Conservation (phyloP, 768 basidiomycete genomes). For the Hemileccinum impolitum region DNA sequence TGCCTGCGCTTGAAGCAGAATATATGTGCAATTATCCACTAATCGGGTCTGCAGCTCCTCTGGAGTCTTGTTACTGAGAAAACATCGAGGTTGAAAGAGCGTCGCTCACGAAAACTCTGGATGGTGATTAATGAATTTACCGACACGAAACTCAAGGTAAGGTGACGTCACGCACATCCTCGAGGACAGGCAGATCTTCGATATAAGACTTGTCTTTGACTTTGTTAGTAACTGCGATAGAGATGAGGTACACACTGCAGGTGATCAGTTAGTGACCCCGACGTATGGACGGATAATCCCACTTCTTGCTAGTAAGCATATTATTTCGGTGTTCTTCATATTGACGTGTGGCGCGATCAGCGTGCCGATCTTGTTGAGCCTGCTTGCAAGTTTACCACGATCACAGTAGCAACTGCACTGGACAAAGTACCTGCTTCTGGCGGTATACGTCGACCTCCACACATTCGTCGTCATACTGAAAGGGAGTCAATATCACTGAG, state of each 20-base stretch:
- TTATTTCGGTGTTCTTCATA: slow-evolving; percentile 72
- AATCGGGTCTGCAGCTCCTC: slow-evolving; percentile 71
- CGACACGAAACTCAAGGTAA: slow-evolving; percentile 5
- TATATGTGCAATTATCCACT: slow-evolving; percentile 48
- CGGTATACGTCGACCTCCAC: slow-evolving; percentile 65
- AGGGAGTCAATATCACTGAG: slow-evolving; percentile 7
- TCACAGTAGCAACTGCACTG: not conserved
- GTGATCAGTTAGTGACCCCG: not conserved
- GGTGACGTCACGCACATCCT: slow-evolving; percentile 54
- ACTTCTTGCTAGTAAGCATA: slow-evolving; percentile 86
- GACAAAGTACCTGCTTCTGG: slow-evolving; percentile 64
- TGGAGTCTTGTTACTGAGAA: slow-evolving; percentile 26
- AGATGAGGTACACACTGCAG: slow-evolving; percentile 64
- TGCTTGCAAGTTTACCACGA: slow-evolving; percentile 27
- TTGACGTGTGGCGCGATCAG: slow-evolving; percentile 69
- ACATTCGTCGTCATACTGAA: slow-evolving; percentile 79
- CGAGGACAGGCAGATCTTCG: slow-evolving; percentile 63
- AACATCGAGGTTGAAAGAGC: not conserved
- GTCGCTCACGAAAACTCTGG: slow-evolving; percentile 64
- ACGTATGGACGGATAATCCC: slow-evolving; percentile 8
- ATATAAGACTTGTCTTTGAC: slow-evolving; percentile 68
- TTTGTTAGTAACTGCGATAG: slow-evolving; percentile 65
- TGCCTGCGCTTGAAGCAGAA: slow-evolving; percentile 57
- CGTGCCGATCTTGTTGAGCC: slow-evolving; percentile 74
- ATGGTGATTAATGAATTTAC: slow-evolving; percentile 26